A percentile compares a stretch with the other conserved stretches of the same genome.
These are phyloP conservation scores for Cerrena zonata DNA, from an alignment of 1,284 basidiomycete species.

Conservation along the genomic window DNA sequence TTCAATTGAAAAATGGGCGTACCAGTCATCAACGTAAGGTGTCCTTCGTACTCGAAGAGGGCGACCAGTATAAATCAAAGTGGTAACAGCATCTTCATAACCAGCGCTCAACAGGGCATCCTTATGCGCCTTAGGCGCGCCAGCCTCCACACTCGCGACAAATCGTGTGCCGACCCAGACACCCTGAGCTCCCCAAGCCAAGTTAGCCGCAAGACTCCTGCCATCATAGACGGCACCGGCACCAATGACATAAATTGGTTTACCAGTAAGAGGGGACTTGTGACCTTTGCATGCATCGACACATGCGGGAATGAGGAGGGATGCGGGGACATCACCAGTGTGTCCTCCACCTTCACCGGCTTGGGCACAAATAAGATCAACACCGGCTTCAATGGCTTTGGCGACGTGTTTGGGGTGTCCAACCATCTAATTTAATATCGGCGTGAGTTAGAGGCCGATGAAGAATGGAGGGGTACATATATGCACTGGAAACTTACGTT, in stretches of 20 bases:
- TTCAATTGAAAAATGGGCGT: constrained; percentile 16
- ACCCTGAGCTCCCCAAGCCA: constrained; percentile 80
- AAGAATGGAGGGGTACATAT: neutral
- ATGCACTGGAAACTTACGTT: constrained; percentile 44
- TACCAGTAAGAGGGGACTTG: constrained; percentile 72
- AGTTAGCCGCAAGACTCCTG: constrained; percentile 76
- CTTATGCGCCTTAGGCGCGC: constrained; percentile 80
- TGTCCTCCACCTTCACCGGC: constrained; percentile 84
- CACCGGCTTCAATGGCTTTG: constrained; percentile 75
- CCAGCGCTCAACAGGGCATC: constrained; percentile 61
- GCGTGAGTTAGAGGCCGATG: neutral
- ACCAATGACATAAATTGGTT: constrained; percentile 76
- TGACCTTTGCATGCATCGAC: constrained; percentile 74
- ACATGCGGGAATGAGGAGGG: constrained; percentile 78
- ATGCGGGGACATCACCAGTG: constrained; percentile 69
- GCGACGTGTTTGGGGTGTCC: constrained; percentile 82
- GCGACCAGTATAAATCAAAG: constrained; percentile 82
- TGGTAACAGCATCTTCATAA: constrained; percentile 69
- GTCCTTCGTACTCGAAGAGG: constrained; percentile 80
- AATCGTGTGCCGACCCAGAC: constrained; percentile 74
- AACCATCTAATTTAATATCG: constrained; percentile 56
- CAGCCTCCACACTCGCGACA: constrained; percentile 76
- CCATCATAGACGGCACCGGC: constrained; percentile 86
- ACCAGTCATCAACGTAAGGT: constrained; percentile 77
- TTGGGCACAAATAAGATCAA: constrained; percentile 86